A percentile compares a stretch with the other conserved stretches of the same genome.
phyloP scores from a whole-genome alignment of 2,329 filamentous ascomycete species.

The Calonectria naviculata region DNA sequence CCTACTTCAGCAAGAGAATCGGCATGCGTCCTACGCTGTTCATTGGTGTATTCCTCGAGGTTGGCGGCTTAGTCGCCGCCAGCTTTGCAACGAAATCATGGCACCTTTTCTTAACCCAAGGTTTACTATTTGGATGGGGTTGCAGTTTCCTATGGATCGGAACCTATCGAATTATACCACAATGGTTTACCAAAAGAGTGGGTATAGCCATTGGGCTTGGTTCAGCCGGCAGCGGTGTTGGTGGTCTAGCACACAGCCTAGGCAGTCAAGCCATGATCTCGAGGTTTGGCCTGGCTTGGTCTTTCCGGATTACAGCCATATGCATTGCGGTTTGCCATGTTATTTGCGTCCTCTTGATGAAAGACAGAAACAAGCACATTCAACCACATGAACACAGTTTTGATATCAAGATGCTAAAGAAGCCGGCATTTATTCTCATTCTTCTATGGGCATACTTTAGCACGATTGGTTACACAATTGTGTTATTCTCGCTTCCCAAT shows the following conservation, averaged over 20 bases:
- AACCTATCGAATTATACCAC: slow-evolving; percentile 65
- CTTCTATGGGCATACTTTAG: not conserved
- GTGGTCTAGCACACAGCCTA: not conserved
- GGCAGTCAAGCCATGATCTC: not conserved
- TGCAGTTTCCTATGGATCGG: slow-evolving; percentile 71
- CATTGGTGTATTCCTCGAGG: slow-evolving; percentile 63
- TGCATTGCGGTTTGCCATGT: slow-evolving; percentile 1
- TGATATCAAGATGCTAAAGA: not conserved
- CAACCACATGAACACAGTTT: not conserved
- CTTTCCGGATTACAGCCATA: not conserved
- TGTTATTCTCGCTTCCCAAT: not conserved
- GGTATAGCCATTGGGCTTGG: not conserved
- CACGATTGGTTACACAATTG: not conserved
- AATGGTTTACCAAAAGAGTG: slow-evolving; percentile 62
- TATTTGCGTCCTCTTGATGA: not conserved
- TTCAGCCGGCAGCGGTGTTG: not conserved
- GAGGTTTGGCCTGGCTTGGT: not conserved
- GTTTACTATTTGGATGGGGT: slow-evolving; percentile 69
- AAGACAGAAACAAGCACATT: not conserved
- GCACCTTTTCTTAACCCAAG: slow-evolving; percentile 71
- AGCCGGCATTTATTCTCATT: not conserved
- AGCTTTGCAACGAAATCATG: slow-evolving; percentile 65
- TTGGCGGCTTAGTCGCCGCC: slow-evolving; percentile 62
- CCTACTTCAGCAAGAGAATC: slow-evolving; percentile 17
- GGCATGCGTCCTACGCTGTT: slow-evolving; percentile 54